Conservation (phyloP, 73 alveolate genomes). For the Paramecium sexaurelia region DNA sequence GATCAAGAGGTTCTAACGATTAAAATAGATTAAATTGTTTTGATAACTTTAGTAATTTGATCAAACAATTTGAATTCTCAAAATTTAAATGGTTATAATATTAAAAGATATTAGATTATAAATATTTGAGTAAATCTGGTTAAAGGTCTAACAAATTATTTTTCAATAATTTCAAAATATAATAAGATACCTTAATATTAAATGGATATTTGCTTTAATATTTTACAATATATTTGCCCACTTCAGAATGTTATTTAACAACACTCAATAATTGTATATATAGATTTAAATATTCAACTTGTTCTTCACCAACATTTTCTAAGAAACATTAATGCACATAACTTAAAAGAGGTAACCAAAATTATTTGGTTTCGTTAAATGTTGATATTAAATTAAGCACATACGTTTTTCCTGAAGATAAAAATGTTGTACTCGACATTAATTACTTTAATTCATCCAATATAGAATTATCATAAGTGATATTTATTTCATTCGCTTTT, state of each 20-base stretch:
- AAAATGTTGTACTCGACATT: neutral
- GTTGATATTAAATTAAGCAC: neutral
- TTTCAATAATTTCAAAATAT: neutral
- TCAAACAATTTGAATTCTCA: slow-evolving; percentile 13
- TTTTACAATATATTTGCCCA: neutral
- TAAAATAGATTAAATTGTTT: neutral
- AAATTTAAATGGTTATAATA: neutral
- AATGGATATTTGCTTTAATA: neutral
- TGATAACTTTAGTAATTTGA: neutral
- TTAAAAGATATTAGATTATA: neutral
- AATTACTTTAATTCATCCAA: neutral
- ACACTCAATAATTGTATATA: slow-evolving; percentile 22
- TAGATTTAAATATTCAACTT: neutral
- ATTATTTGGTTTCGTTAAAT: neutral
- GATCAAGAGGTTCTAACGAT: neutral
- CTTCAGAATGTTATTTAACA: slow-evolving; percentile 6
- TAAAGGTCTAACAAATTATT: neutral
- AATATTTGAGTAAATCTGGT: slow-evolving; percentile 23
- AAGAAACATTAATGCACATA: slow-evolving; percentile 11
- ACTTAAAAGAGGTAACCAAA: neutral
- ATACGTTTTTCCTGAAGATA: neutral
- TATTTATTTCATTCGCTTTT: neutral
- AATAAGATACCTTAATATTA: neutral
- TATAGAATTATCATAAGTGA: neutral
- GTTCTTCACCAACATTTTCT: slow-evolving; percentile 10